Percentiles rank a stretch among this genome's conserved stretches.
Conservation (phyloP, 176 grass and related monocot genomes). For the Aegilops tauschii region DNA sequence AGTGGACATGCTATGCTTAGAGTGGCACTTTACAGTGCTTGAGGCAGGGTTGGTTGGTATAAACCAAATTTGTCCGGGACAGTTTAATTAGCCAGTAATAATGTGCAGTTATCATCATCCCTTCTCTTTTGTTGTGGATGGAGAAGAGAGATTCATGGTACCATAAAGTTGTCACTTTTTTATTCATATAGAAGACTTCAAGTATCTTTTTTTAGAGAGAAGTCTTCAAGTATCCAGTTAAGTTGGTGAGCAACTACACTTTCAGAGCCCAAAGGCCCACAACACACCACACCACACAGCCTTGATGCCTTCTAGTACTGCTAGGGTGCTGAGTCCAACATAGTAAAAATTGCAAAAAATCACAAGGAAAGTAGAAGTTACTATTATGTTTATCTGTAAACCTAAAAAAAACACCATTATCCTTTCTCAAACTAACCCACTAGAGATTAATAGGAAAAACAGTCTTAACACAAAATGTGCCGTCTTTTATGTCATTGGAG, state of each 20-base stretch:
- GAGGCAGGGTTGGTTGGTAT: background rate
- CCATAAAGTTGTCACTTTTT: background rate
- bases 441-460: no score
- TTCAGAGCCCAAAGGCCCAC: background rate
- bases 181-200: background rate
- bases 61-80: background rate
- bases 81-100: background rate
- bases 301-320: background rate
- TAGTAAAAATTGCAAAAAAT: no score
- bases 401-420: no score
- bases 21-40: background rate
- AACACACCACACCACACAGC: no score
- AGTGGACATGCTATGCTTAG: background rate
- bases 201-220: no score
- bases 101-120: background rate
- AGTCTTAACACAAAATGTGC: no score
- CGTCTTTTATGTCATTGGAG: no score
- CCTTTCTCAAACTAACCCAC: background rate
- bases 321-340: no score
- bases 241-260: background rate
- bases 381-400: background rate
- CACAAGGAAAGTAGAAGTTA: no score
- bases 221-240: background rate
- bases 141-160: background rate
- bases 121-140: background rate